Evolutionary conservation across 2,329 filamentous ascomycete genomes (phyloP), one percentile per base, ranked within the genome.

Genomic region (Aspergillus texensis): DNA sequence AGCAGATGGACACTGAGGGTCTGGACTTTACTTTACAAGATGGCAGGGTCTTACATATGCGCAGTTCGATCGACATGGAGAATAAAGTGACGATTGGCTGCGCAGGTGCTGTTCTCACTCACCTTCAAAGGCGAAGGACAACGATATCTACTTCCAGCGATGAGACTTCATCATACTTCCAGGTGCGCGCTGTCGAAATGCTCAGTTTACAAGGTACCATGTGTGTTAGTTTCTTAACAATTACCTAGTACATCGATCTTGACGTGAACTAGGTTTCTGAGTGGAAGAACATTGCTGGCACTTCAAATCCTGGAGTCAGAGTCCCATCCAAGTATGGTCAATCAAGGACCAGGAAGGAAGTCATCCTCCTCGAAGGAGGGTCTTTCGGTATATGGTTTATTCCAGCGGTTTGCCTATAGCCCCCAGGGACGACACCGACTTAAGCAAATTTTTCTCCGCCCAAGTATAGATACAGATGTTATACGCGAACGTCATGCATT

Each of bases 271-370:
- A 92, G 94, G 88, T 92, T 95, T 71, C 83, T 97, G 68, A 95
- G 92, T 69, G 81, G 86, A 2, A 93, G 97, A 72, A 91, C 94
- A 0, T 80, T 98, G 48, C 79, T 87, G 16, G 93, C 93, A 1
- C 84, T 99, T 10, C 94, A 97, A 71, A 92, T 99, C 32, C 83
- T 97, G 30, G 89, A 91, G 61, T 88, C 90, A 1, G 94, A 97
- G 74, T 87, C 87, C 12, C 93, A 96, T 75, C 94, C 92, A 5
- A 93, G 93, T 72, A 89, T 86, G 55, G 91, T 94, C 66, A 91
- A 89, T 69, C 89, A 91, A 78, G 91, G 91, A 0, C 87, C 88
- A 3, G 85, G 84, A 8, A 86, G 82, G 67, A 82, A 83, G 34
- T 84, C 82, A 30, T 87, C 85, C 1, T 89, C 86, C 24, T 85